These are phyloP conservation scores for Coemansia sp. DNA, from an alignment of 192 early-diverging fungal species.

Conservation along the genomic window DNA sequence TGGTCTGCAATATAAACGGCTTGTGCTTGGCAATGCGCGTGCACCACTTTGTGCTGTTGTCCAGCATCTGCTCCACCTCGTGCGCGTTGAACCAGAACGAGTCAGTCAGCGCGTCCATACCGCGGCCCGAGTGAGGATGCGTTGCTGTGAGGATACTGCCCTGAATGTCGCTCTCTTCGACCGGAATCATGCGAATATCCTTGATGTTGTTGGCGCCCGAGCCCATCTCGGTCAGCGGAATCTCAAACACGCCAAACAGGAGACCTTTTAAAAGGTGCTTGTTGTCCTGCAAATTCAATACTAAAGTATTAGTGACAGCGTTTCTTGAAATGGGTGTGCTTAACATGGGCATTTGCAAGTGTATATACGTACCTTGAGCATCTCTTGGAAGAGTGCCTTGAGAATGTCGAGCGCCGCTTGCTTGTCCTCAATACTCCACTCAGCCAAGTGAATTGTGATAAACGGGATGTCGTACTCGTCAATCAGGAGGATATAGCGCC, in stretches of 20 bases:
- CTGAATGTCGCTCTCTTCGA: slow-evolving; percentile 30
- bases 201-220: slow-evolving; percentile 44
- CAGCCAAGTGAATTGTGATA: slow-evolving; percentile 22
- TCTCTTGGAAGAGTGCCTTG: slow-evolving; percentile 22
- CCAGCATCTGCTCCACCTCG: slow-evolving; percentile 28
- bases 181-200: slow-evolving; percentile 35
- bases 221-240: slow-evolving; percentile 39
- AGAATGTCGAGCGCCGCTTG: slow-evolving; percentile 6
- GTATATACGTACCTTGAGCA: slow-evolving; percentile 31
- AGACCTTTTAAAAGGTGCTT: slow-evolving; percentile 20
- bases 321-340: too few species aligned
- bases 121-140: slow-evolving; percentile 22
- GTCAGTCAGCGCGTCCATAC: slow-evolving; percentile 27
- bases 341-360: neutral
- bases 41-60: slow-evolving; percentile 17
- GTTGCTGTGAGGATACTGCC: slow-evolving; percentile 16
- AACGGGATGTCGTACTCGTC: slow-evolving; percentile 48
- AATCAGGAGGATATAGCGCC: slow-evolving; percentile 33
- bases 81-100: slow-evolving; percentile 37
- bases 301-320: too few species aligned
- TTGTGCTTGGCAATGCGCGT: slow-evolving; percentile 14
- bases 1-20: slow-evolving; percentile 8
- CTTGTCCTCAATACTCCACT: slow-evolving; percentile 18
- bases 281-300: slow-evolving; percentile 8
- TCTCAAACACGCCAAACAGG: slow-evolving; percentile 35